These are phyloP conservation scores for Alternaria triticina DNA, from an alignment of 2,329 filamentous ascomycete species.

Conservation along the genomic window DNA sequence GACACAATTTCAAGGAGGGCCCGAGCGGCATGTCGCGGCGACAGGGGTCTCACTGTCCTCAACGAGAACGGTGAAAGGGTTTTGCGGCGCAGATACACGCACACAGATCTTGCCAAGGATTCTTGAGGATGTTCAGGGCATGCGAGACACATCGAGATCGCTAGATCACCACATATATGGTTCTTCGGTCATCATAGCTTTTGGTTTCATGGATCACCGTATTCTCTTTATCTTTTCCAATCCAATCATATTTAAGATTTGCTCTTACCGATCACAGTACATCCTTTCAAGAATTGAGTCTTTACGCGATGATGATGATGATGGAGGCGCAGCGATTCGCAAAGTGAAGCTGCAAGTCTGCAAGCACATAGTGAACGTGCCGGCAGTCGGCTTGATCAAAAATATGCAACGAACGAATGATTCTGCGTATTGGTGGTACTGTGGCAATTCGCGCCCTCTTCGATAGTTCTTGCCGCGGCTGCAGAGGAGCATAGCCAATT, in stretches of 20 bases:
- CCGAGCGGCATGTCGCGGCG: background rate
- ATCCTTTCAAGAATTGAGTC: background rate
- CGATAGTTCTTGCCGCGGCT: constrained; percentile 1
- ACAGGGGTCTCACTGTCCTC: background rate
- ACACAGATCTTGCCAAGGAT: background rate
- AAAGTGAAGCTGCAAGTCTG: background rate
- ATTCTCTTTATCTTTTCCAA: background rate
- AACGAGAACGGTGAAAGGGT: background rate
- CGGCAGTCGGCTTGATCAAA: background rate
- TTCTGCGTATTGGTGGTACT: background rate
- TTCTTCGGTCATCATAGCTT: background rate
- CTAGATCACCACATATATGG: background rate
- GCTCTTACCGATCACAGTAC: background rate
- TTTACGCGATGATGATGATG: background rate
- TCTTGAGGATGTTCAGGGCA: background rate
- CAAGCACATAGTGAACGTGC: background rate
- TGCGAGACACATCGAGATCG: background rate
- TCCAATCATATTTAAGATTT: background rate
- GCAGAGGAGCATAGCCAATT: constrained; percentile 7
- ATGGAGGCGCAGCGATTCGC: background rate
- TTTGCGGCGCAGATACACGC: background rate
- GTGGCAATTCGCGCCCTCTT: background rate
- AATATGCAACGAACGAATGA: background rate
- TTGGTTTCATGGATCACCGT: background rate
- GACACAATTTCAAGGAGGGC: background rate